A percentile compares a stretch with the other conserved stretches of the same genome.
Conservation (phyloP, 495 filamentous ascomycete species). For the Talaromyces nanjingensis region DNA sequence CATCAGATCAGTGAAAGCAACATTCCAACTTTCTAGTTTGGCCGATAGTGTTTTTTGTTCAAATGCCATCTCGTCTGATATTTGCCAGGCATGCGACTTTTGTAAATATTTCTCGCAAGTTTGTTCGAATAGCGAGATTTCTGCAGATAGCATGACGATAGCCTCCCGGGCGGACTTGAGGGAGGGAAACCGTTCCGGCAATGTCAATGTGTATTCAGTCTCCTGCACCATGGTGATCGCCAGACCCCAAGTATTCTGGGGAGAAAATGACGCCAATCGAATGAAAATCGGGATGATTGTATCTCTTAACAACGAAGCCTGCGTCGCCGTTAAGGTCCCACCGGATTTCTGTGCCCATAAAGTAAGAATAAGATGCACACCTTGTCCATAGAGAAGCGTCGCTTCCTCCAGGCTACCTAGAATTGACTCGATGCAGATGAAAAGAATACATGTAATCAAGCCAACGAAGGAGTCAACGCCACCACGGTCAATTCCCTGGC, state of each 20-base stretch:
- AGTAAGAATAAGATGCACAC: conserved; percentile 23
- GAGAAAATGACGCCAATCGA: conserved; percentile 22
- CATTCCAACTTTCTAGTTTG: conserved; percentile 16
- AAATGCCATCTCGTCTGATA: conserved; percentile 10
- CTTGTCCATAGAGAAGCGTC: conserved; percentile 29
- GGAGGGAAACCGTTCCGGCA: conserved; percentile 14
- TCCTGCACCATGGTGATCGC: neutral
- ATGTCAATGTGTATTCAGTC: neutral
- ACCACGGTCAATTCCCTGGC: conserved; percentile 33
- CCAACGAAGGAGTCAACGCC: conserved; percentile 25
- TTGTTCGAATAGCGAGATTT: conserved; percentile 18
- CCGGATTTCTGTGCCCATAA: conserved; percentile 20
- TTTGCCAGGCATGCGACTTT: neutral
- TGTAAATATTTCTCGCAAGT: conserved; percentile 13
- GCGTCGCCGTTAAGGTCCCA: conserved; percentile 12
- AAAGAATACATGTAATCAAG: conserved; percentile 49
- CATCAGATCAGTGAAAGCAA: conserved; percentile 17
- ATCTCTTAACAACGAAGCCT: conserved; percentile 20
- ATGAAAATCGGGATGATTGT: conserved; percentile 33
- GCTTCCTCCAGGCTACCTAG: conserved; percentile 29
- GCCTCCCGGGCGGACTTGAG: conserved; percentile 27
- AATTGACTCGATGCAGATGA: conserved; percentile 52
- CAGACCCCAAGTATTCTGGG: neutral
- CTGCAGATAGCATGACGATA: conserved; percentile 19
- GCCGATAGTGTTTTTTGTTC: conserved; percentile 11